Evolutionary conservation across 2,329 filamentous ascomycete species (phyloP), one percentile per base, ranked within the genome.

Genomic region (Fusarium clavum): DNA sequence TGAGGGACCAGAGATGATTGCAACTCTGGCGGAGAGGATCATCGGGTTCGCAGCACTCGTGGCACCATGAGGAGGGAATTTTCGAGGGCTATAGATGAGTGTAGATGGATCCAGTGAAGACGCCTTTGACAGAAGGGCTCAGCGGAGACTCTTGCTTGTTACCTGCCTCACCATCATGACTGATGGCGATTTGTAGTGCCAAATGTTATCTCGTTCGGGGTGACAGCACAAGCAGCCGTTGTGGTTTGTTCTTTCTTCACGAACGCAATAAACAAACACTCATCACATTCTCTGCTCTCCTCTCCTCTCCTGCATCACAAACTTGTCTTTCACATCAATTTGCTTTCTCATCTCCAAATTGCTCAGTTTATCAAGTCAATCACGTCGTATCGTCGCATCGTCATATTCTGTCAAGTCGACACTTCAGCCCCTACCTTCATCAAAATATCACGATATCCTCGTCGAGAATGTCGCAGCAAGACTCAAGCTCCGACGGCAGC

Each of bases 321-420:
- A 32, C 30, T 16, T 32, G 2, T 8, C 30, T 32, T 32, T 32
- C 30, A 3, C 30, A 32, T 16, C 7, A 32, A 30, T 14, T 8
- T 6, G 3, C 29, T 7, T 13, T 30, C 5, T 3, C 12, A 2
- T 14, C 12, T 8, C 13, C 13, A 30, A 12, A 0, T 0, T 6
- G 5, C 29, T 30, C 29, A 30, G 29, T 30, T 30, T 30, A 12
- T 30, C 12, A 30, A 30, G 29, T 13, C 29, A 3, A 30, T 6
- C 29, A 30, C 27, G 27, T 12, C 6, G 2, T 12, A 30, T 30
- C 29, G 12, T 30, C 6, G 2, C 29, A 30, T 30, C 29, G 12
- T 30, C 2, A 2, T 30, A 30, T 30, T 6, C 3, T 5, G 29
- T 13, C 29, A 6, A 30, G 12, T 1, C 11, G 6, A 30, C 6